Evolutionary conservation across 73 alveolate species (phyloP).

Genomic region (Symbiodinium pilosum): DNA sequence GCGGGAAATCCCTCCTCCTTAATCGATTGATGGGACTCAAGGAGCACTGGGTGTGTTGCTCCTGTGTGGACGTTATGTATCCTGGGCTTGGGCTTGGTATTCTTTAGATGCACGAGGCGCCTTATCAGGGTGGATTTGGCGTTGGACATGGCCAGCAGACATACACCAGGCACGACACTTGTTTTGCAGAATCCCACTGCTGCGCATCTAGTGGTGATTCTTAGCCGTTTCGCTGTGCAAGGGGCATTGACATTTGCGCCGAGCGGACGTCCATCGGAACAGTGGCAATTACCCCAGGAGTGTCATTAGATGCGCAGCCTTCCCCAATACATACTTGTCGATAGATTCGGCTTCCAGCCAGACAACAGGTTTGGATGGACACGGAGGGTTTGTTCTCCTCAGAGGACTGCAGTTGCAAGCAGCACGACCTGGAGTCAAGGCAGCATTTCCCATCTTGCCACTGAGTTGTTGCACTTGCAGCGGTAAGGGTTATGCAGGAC

Average conservation of each 20-base stretch:
- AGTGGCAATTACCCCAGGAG: too few species aligned
- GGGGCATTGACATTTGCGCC: conserved; percentile 87
- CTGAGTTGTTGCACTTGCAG: neutral
- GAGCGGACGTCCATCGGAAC: conserved; percentile 50
- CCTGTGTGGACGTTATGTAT: too few species aligned
- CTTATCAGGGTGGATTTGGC: conserved; percentile 56
- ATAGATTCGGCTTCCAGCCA: too few species aligned
- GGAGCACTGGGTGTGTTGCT: neutral
- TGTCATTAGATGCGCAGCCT: too few species aligned
- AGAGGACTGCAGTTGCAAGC: neutral
- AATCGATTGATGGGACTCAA: conserved; percentile 46
- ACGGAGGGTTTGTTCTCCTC: conserved; percentile 86
- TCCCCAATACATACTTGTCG: too few species aligned
- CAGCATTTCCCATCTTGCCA: neutral
- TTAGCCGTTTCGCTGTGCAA: too few species aligned
- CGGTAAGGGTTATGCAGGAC: neutral
- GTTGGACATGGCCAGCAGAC: conserved; percentile 90
- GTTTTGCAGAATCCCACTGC: neutral
- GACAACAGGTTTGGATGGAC: conserved; percentile 89
- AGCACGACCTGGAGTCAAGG: neutral
- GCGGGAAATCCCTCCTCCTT: conserved; percentile 79
- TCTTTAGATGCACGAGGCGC: conserved; percentile 31
- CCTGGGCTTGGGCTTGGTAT: too few species aligned
- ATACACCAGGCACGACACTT: conserved; percentile 26
- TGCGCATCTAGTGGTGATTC: neutral